Percentiles rank a stretch among this genome's conserved stretches.
These are phyloP conservation scores for Alternaria arborescens DNA, from an alignment of 2,329 filamentous ascomycete species.

Conservation along the genomic window DNA sequence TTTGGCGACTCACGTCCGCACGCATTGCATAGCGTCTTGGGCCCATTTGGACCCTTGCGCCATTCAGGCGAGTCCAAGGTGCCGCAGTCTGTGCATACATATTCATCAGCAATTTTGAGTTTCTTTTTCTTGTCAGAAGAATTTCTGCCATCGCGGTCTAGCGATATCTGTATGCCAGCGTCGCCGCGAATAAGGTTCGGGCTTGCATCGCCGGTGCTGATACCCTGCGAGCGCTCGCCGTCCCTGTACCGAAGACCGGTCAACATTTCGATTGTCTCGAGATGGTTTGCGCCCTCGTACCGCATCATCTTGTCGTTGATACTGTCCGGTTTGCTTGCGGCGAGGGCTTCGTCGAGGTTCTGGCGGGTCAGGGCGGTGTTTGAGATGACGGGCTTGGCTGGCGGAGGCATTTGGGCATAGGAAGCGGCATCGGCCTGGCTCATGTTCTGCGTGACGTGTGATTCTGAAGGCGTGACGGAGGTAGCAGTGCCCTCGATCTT, in stretches of 20 bases:
- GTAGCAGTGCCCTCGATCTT: conserved; percentile 59
- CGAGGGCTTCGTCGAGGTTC: conserved; percentile 77
- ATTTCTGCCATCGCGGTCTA: conserved; percentile 75
- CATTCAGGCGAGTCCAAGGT: conserved; percentile 94
- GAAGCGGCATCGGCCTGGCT: conserved; percentile 46
- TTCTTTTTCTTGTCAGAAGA: conserved; percentile 86
- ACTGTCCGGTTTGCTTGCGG: conserved; percentile 73
- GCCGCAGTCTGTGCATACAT: conserved; percentile 95
- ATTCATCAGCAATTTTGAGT: conserved; percentile 81
- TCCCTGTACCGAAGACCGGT: conserved; percentile 88
- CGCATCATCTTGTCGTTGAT: conserved; percentile 86
- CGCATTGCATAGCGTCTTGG: conserved; percentile 95
- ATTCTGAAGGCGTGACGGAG: conserved; percentile 55
- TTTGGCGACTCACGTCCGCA: conserved; percentile 74
- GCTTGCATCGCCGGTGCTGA: conserved; percentile 84
- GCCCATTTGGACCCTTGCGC: conserved; percentile 91
- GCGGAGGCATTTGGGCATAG: conserved; percentile 69
- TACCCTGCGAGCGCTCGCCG: conserved; percentile 85
- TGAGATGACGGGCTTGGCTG: conserved; percentile 67
- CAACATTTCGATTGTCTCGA: conserved; percentile 91
- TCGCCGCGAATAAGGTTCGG: conserved; percentile 85
- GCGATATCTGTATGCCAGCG: conserved; percentile 82
- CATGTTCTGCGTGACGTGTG: conserved; percentile 51
- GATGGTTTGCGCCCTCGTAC: conserved; percentile 75
- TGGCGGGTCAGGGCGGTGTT: conserved; percentile 78